A percentile compares a stretch with the other conserved stretches of the same genome.
phyloP scores from a whole-genome alignment of 495 filamentous ascomycete genomes.

The Chaetomidium leptoderma region DNA sequence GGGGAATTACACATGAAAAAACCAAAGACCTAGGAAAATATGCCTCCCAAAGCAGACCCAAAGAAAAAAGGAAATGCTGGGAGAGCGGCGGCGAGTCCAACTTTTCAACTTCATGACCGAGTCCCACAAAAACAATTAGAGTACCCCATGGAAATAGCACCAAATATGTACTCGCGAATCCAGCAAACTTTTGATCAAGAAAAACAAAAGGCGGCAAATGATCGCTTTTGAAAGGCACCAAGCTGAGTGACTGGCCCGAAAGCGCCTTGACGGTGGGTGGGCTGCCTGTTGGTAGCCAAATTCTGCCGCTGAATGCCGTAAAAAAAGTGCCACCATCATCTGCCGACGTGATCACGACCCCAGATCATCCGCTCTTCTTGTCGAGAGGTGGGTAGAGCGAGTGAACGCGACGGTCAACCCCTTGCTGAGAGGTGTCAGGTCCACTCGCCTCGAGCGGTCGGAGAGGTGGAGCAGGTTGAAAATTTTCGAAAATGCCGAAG shows the following conservation, averaged over 20 bases:
- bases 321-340: not conserved
- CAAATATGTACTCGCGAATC: slow-evolving; percentile 26
- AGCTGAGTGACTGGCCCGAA: not conserved
- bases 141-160: slow-evolving; percentile 22
- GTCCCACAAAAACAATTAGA: slow-evolving; percentile 14
- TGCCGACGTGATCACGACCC: not conserved
- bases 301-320: not conserved
- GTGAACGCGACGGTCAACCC: too few relatives aligned
- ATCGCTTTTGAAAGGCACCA: not conserved
- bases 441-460: not conserved
- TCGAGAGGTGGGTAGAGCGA: not conserved
- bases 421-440: not conserved
- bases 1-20: slow-evolving; percentile 12
- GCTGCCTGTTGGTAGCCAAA: not conserved
- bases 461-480: not conserved
- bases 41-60: slow-evolving; percentile 10
- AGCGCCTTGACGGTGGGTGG: not conserved
- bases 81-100: slow-evolving; percentile 18
- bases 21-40: not conserved
- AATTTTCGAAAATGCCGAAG: slow-evolving; percentile 16
- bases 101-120: slow-evolving; percentile 29
- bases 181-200: slow-evolving; percentile 26
- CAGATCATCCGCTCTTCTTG: not conserved
- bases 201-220: slow-evolving; percentile 5
- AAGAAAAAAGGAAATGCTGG: slow-evolving; percentile 14